phyloP scores from a whole-genome alignment of 163 green algal species.

The Prototheca cutis region DNA sequence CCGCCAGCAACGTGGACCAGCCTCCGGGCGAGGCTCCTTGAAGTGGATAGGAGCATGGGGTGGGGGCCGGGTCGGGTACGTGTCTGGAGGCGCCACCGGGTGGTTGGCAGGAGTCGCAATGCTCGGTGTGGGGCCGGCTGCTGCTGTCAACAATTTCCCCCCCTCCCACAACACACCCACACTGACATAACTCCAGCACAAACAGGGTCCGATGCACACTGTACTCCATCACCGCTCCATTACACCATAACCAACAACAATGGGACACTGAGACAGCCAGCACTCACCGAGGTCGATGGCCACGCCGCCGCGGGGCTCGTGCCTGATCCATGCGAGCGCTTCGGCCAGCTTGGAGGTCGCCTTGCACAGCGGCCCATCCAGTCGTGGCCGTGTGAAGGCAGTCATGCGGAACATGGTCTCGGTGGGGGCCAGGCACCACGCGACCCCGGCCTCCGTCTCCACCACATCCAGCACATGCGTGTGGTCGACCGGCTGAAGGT shows the following conservation, averaged over 20 bases:
- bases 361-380: not conserved
- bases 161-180: no score
- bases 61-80: no score
- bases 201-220: no score
- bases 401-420: not conserved
- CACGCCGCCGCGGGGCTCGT: not conserved
- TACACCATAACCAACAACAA: not conserved
- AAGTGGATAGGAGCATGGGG: not conserved
- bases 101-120: no score
- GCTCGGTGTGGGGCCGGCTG: no score
- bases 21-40: conserved; percentile 26
- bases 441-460: not conserved
- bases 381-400: not conserved
- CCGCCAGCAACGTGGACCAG: conserved; percentile 31
- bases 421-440: not conserved
- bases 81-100: no score
- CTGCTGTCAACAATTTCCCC: no score
- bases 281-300: conserved; percentile 1
- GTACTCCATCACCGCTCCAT: no score
- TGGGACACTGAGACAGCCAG: not conserved
- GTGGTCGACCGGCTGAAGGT: conserved; percentile 9
- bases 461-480: conserved; percentile 6
- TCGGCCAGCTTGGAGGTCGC: conserved; percentile 23
- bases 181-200: no score
- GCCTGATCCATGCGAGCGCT: conserved; percentile 8